Evolutionary conservation across 2,329 filamentous ascomycete genomes (phyloP).

Genomic region (Epichloe gansuensis): DNA sequence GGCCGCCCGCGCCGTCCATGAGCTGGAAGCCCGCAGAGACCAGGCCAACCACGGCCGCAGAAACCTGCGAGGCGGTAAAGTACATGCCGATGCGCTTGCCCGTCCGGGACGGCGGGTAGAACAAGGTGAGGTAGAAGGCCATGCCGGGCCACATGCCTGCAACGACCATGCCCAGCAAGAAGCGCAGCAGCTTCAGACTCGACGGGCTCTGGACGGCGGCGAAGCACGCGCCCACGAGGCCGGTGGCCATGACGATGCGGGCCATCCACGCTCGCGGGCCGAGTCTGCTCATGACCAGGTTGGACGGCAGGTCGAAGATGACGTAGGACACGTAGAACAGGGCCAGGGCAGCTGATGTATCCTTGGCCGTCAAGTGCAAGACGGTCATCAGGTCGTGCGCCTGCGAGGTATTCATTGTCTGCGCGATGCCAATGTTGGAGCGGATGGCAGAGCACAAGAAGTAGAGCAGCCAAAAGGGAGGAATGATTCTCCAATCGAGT

Average conservation of each 20-base stretch:
- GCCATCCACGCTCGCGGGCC: slow-evolving; percentile 87
- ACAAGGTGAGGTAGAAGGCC: slow-evolving; percentile 83
- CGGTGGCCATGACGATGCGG: slow-evolving; percentile 77
- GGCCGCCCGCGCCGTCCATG: slow-evolving; percentile 66
- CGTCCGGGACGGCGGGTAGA: slow-evolving; percentile 77
- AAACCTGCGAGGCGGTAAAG: slow-evolving; percentile 80
- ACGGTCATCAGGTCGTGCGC: slow-evolving; percentile 64
- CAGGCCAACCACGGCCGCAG: slow-evolving; percentile 75
- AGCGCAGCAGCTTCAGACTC: slow-evolving; percentile 78
- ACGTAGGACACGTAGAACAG: slow-evolving; percentile 91
- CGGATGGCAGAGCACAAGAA: slow-evolving; percentile 87
- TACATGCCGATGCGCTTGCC: slow-evolving; percentile 83
- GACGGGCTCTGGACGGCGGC: slow-evolving; percentile 69
- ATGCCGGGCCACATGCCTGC: slow-evolving; percentile 94
- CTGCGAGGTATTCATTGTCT: slow-evolving; percentile 70
- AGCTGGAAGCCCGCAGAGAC: slow-evolving; percentile 86
- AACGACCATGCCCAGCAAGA: slow-evolving; percentile 75
- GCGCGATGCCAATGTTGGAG: slow-evolving; percentile 84
- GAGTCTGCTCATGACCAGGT: slow-evolving; percentile 74
- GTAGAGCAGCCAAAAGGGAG: slow-evolving; percentile 77
- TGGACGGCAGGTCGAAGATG: slow-evolving; percentile 77
- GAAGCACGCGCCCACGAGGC: slow-evolving; percentile 72
- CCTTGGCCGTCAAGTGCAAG: slow-evolving; percentile 55
- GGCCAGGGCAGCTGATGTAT: slow-evolving; percentile 73
- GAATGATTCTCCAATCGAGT: slow-evolving; percentile 47